Evolutionary conservation across 208 protist species (phyloP).

Genomic region (Cochliopodium minus): DNA sequence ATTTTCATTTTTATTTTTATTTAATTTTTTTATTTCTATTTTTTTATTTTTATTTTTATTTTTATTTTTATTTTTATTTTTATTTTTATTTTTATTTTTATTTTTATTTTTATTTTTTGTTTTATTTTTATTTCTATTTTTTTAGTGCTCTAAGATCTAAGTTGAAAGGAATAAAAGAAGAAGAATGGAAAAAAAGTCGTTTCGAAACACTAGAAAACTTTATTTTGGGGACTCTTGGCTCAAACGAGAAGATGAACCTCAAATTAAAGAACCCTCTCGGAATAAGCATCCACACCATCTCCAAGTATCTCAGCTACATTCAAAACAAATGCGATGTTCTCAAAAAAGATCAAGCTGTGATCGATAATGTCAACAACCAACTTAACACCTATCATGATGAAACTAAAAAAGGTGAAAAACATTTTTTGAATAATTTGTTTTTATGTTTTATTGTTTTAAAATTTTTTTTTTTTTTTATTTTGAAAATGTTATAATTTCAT

Average conservation of each 20-base stretch:
- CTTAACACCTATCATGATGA: neutral
- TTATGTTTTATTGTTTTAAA: too few species aligned
- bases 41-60: neutral
- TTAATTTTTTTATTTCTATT: neutral
- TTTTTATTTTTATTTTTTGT: too few species aligned
- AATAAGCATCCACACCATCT: neutral
- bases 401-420: neutral
- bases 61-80: neutral
- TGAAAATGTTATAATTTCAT: too few species aligned
- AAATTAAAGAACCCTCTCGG: neutral
- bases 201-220: constrained; percentile 3
- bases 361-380: neutral
- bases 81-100: too few species aligned
- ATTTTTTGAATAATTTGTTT: too few species aligned
- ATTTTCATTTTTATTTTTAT: neutral
- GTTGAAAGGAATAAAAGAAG: neutral
- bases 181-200: neutral
- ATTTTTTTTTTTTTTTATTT: too few species aligned
- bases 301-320: neutral
- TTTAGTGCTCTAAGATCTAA: neutral
- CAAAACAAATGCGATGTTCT: neutral
- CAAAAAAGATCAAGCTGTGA: neutral
- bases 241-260: neutral
- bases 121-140: too few species aligned
- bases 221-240: neutral